Percentiles rank a stretch among this genome's conserved stretches.
Evolutionary conservation across 2,329 filamentous ascomycete genomes (phyloP).

Genomic region (Lecanoromycetidae sp.): DNA sequence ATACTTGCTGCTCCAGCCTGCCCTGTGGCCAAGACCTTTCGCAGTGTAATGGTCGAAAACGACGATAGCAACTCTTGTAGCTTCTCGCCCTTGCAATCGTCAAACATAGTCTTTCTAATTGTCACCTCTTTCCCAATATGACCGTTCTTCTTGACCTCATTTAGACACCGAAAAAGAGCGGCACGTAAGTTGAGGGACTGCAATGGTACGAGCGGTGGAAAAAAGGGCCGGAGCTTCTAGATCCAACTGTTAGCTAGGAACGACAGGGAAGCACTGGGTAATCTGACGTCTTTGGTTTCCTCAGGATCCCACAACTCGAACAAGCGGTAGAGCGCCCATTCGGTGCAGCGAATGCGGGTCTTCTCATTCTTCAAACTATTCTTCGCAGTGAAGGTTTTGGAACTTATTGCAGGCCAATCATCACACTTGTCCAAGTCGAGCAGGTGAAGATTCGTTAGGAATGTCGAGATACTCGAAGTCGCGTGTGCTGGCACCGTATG

Average conservation of each 20-base stretch:
- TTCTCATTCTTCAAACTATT: conserved; percentile 63
- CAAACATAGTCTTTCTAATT: conserved; percentile 86
- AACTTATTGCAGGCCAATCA: conserved; percentile 70
- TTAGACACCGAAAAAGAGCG: conserved; percentile 67
- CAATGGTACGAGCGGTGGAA: conserved; percentile 76
- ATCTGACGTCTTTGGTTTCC: conserved; percentile 55
- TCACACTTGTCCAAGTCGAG: conserved; percentile 62
- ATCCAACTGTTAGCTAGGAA: conserved; percentile 8
- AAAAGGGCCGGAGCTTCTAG: conserved; percentile 80
- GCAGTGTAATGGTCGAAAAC: conserved; percentile 74
- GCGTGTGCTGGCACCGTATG: not conserved
- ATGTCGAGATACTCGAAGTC: not conserved
- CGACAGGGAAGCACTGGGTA: conserved; percentile 3
- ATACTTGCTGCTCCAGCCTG: conserved; percentile 35
- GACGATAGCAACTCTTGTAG: conserved; percentile 74
- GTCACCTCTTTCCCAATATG: conserved; percentile 66
- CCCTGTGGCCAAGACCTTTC: conserved; percentile 46
- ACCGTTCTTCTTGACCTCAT: conserved; percentile 79
- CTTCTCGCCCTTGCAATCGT: conserved; percentile 87
- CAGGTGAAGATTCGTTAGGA: conserved; percentile 72
- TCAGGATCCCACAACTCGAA: conserved; percentile 73
- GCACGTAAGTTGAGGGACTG: conserved; percentile 82
- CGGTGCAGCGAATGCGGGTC: conserved; percentile 66
- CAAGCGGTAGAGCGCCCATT: conserved; percentile 84
- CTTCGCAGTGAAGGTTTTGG: conserved; percentile 55